Conservation (phyloP, 306 rosid genomes). For the Aeschynomene evenia region DNA sequence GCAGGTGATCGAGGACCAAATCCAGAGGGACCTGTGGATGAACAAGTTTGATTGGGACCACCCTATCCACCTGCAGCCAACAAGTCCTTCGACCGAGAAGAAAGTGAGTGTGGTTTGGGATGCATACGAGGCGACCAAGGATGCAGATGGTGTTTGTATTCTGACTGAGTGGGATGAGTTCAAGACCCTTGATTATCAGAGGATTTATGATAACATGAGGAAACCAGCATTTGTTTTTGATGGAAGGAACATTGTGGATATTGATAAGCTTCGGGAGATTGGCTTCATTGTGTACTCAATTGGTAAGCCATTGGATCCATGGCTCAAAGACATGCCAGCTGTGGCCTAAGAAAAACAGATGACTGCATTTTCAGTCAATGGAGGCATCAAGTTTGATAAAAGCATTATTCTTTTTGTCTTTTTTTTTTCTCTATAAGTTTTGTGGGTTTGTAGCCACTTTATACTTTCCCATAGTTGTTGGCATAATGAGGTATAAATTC, state of each 20-base stretch:
- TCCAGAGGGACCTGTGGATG: slow-evolving; percentile 79
- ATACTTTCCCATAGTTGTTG: slow-evolving; percentile 41
- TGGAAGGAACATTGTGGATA: slow-evolving; percentile 70
- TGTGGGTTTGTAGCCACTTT: slow-evolving; percentile 2
- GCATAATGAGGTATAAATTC: slow-evolving; percentile 34
- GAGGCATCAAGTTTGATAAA: slow-evolving; percentile 44
- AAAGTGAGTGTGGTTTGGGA: slow-evolving; percentile 81
- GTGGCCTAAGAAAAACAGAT: slow-evolving; percentile 54
- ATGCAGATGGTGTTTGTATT: slow-evolving; percentile 81
- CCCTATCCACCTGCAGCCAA: slow-evolving; percentile 80
- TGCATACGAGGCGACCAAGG: slow-evolving; percentile 85
- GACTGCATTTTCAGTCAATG: slow-evolving; percentile 18
- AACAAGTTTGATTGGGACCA: slow-evolving; percentile 96
- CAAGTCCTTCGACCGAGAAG: slow-evolving; percentile 76
- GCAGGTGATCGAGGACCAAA: slow-evolving; percentile 82
- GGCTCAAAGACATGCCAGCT: slow-evolving; percentile 96
- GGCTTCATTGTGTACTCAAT: slow-evolving; percentile 90
- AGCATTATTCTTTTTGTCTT: slow-evolving; percentile 7
- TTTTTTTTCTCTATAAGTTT: slow-evolving; percentile 5
- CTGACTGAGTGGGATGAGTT: slow-evolving; percentile 98
- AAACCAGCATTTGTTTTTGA: slow-evolving; percentile 88
- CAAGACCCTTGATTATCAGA: slow-evolving; percentile 78
- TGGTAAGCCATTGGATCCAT: slow-evolving; percentile 86
- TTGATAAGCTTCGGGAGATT: slow-evolving; percentile 63
- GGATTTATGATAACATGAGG: slow-evolving; percentile 73